phyloP scores from a whole-genome alignment of 2,329 filamentous ascomycete genomes.

The Fusarium armeniacum region DNA sequence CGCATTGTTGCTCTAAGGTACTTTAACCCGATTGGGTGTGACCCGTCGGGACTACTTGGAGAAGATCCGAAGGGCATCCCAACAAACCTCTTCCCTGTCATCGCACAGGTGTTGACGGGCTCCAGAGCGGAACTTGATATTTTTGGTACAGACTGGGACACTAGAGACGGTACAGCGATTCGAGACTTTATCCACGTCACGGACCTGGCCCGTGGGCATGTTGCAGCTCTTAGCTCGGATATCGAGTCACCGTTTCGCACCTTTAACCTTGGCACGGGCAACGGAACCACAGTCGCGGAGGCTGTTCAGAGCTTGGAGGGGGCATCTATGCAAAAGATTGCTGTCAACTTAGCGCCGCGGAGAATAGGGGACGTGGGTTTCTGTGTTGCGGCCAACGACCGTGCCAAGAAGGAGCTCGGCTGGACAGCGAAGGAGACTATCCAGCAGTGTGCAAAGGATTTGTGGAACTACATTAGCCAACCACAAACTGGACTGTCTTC shows the following conservation, averaged over 20 bases:
- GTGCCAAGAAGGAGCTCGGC: conserved; percentile 6
- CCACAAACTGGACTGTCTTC: neutral
- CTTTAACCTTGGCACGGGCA: conserved; percentile 63
- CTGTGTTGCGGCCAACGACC: conserved; percentile 15
- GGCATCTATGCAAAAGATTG: conserved; percentile 45
- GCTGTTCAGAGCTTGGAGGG: conserved; percentile 58
- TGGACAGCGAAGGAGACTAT: conserved; percentile 9
- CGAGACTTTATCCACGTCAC: conserved; percentile 78
- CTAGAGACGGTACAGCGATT: conserved; percentile 75
- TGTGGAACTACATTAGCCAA: conserved; percentile 9
- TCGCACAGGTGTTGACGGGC: conserved; percentile 72
- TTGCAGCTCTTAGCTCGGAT: conserved; percentile 66
- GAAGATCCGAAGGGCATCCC: conserved; percentile 74
- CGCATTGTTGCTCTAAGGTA: conserved; percentile 74
- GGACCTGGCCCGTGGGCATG: conserved; percentile 74
- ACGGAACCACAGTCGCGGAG: conserved; percentile 61
- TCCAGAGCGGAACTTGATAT: conserved; percentile 66
- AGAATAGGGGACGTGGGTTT: conserved; percentile 11
- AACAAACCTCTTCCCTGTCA: conserved; percentile 75
- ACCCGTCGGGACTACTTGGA: conserved; percentile 72
- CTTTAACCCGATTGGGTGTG: conserved; percentile 77
- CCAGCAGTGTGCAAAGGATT: neutral
- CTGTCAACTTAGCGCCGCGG: neutral
- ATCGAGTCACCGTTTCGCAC: conserved; percentile 54
- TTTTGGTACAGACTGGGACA: conserved; percentile 75